Evolutionary conservation across 495 filamentous ascomycete species (phyloP).

Genomic region (Xylaria intraflava): DNA sequence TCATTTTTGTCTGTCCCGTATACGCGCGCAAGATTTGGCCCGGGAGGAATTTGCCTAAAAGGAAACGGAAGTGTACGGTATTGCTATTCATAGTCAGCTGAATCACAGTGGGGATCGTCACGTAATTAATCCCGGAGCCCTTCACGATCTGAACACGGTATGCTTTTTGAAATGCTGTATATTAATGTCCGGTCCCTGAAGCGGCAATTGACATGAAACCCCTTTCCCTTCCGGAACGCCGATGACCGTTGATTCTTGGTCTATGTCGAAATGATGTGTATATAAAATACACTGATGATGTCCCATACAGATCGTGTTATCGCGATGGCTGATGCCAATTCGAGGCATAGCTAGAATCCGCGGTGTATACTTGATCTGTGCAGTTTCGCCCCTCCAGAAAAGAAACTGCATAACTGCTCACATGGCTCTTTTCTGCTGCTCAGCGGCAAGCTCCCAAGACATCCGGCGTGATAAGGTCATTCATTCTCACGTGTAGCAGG

Average conservation of each 20-base stretch:
- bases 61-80: background rate
- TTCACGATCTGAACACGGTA: background rate
- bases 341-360: background rate
- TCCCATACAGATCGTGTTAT: background rate
- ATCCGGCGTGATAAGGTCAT: background rate
- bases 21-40: background rate
- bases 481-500: background rate
- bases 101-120: background rate
- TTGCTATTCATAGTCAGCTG: conserved; percentile 1
- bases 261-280: background rate
- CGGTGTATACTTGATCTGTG: background rate
- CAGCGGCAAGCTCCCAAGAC: background rate
- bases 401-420: background rate
- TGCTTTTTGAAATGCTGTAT: conserved; percentile 3
- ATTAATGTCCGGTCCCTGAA: background rate
- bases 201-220: background rate
- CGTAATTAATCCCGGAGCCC: background rate
- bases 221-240: conserved; percentile 4
- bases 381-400: background rate
- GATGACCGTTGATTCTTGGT: background rate
- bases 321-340: background rate
- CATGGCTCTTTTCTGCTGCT: background rate
- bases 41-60: background rate
- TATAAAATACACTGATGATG: conserved; percentile 5
- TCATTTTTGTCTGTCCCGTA: conserved; percentile 9